A percentile compares a stretch with the other conserved stretches of the same genome.
Evolutionary conservation across 1,139 yeast species (phyloP).

Genomic region (Pichia sp.): DNA sequence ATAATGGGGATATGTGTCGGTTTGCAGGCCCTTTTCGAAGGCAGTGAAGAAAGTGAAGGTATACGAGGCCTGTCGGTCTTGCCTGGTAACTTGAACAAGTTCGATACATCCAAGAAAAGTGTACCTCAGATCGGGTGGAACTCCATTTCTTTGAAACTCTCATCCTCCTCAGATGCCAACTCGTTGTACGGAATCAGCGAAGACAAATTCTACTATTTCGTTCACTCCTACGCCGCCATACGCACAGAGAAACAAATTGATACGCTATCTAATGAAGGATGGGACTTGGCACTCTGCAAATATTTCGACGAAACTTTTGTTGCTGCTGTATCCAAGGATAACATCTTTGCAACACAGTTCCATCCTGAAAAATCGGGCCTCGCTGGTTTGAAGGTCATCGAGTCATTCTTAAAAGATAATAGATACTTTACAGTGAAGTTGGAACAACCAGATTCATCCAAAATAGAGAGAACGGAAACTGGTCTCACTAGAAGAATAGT

Average conservation of each 20-base stretch:
- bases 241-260: slow-evolving; percentile 33
- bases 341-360: slow-evolving; percentile 90
- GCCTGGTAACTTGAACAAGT: slow-evolving; percentile 52
- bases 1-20: slow-evolving; percentile 98
- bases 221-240: slow-evolving; percentile 86
- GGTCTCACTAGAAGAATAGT: slow-evolving; percentile 87
- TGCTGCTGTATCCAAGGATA: slow-evolving; percentile 75
- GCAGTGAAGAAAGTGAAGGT: slow-evolving; percentile 70
- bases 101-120: slow-evolving; percentile 61
- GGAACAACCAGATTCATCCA: neutral
- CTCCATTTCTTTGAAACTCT: slow-evolving; percentile 36
- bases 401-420: slow-evolving; percentile 60
- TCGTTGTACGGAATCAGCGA: slow-evolving; percentile 60
- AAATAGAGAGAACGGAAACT: slow-evolving; percentile 48
- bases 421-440: slow-evolving; percentile 22
- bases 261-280: slow-evolving; percentile 46
- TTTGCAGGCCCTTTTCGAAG: slow-evolving; percentile 70
- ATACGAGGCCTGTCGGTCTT: slow-evolving; percentile 54
- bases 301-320: slow-evolving; percentile 80
- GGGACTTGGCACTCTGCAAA: slow-evolving; percentile 69
- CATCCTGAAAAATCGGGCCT: slow-evolving; percentile 95
- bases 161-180: slow-evolving; percentile 4
- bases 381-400: slow-evolving; percentile 77
- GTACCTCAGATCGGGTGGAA: slow-evolving; percentile 99
- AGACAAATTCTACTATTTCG: slow-evolving; percentile 77